Percentiles rank a stretch among this genome's conserved stretches.
Evolutionary conservation across 2,329 filamentous ascomycete species (phyloP).

Genomic region (Ceratocystis papillata): DNA sequence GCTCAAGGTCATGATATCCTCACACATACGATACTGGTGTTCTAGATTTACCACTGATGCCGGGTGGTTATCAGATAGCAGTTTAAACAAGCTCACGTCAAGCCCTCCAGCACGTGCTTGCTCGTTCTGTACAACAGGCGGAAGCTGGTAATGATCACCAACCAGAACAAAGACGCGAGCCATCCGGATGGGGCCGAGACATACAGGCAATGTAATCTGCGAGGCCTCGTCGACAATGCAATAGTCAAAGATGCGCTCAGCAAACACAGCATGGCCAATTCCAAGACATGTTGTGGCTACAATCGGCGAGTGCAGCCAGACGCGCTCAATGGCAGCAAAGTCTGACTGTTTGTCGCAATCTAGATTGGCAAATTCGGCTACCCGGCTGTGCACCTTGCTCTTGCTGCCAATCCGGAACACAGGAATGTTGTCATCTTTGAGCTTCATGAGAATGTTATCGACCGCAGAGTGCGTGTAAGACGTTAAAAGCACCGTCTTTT

Average conservation of each 20-base stretch:
- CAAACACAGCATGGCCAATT: constrained; percentile 80
- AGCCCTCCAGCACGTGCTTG: constrained; percentile 75
- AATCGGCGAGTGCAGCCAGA: constrained; percentile 76
- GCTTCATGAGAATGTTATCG: constrained; percentile 93
- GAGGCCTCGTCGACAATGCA: constrained; percentile 98
- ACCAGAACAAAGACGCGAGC: constrained; percentile 88
- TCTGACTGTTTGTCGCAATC: constrained; percentile 61
- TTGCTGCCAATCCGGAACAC: constrained; percentile 76
- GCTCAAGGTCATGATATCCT: constrained; percentile 88
- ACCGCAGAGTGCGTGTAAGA: constrained; percentile 97
- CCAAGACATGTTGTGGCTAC: constrained; percentile 93
- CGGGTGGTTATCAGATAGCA: constrained; percentile 80
- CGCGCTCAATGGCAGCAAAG: constrained; percentile 71
- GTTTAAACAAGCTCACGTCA: constrained; percentile 87
- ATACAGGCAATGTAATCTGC: constrained; percentile 92
- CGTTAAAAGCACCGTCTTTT: constrained; percentile 84
- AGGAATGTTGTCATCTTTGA: constrained; percentile 64
- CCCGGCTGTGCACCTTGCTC: constrained; percentile 78
- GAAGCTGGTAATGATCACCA: constrained; percentile 91
- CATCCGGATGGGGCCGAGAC: constrained; percentile 85
- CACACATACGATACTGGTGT: constrained; percentile 97
- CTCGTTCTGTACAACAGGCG: constrained; percentile 86
- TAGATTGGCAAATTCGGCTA: constrained; percentile 73
- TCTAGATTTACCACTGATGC: constrained; percentile 81
- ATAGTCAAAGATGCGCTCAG: constrained; percentile 84